Conservation (phyloP, 139 green algal genomes). For the Micractinium sp. region DNA sequence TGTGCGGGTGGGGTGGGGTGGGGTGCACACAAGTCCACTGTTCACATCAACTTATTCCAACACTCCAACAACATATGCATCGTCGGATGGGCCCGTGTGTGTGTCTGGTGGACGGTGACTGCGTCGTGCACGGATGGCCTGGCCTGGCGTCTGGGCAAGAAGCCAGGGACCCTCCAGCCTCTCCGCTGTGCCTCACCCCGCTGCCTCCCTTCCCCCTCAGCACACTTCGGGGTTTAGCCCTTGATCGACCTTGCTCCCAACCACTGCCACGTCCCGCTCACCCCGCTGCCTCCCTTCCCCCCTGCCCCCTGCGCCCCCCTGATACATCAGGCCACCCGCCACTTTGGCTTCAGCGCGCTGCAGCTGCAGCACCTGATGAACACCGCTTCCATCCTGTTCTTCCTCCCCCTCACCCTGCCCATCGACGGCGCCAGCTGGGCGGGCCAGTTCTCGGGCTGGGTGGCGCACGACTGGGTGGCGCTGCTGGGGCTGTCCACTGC, state of each 20-base stretch:
- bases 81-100: too few species aligned
- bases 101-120: too few species aligned
- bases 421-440: constrained; percentile 6
- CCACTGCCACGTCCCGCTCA: neutral
- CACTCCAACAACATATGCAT: too few species aligned
- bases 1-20: neutral
- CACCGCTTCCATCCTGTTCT: neutral
- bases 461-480: neutral
- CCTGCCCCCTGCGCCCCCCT: neutral
- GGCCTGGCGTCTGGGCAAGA: too few species aligned
- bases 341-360: neutral
- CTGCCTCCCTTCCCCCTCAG: too few species aligned
- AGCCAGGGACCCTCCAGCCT: too few species aligned
- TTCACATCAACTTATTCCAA: too few species aligned
- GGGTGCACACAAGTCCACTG: too few species aligned
- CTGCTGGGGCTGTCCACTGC: constrained; percentile 6
- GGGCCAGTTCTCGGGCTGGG: neutral
- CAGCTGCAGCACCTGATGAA: constrained; percentile 35
- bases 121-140: too few species aligned
- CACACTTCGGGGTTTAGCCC: too few species aligned
- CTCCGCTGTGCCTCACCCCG: too few species aligned
- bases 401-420: constrained; percentile 15
- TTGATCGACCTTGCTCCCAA: too few species aligned
- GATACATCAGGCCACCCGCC: constrained; percentile 1
- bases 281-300: neutral